Evolutionary conservation across 495 filamentous ascomycete genomes (phyloP), one percentile per base, ranked within the genome.

Genomic region (Xylaria telfairii): DNA sequence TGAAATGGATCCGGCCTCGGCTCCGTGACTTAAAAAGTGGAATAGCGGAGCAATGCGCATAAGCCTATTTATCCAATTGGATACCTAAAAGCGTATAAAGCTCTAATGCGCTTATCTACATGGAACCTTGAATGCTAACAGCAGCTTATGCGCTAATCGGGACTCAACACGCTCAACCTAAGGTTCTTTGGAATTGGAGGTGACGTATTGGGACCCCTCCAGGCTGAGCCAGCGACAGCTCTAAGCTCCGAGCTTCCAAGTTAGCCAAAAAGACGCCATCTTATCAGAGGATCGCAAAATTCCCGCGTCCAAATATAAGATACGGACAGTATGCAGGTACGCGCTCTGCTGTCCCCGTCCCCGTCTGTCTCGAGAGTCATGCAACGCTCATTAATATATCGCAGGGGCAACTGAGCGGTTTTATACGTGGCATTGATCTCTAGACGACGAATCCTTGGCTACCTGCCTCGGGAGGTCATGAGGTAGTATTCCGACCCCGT

Each of bases 261-360:
- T 24, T 66, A 56, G 51, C 34, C 28, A 44, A 32, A 60, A 68
- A 68, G 65, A 46, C 65, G 65, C 65, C 65, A 68, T 68, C 39
- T 37, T 30, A 53, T 34, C 53, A 60, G 4, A 34, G 39, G 19
- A 68, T 68, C 65, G 53, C 65, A 57, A 68, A 60, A 68, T 68
- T 47, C 30, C 51, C 65, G 51, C 59, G 41, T 41, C 13, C 26
- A 47, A 26, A 26, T 32, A 10, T 30, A 57, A 10, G 19, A 57
- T 19, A 21, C 15, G 3, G 2, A 32, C n/a, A 57, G 1, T 34
- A 57, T 57, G 30, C 54, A 57, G 54, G 30, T 57, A 34, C 4
- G 4, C 17, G 13, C 30, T 32, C 30, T 57, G 28, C 28, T 56
- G 24, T n/a, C 17, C 19, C 30, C 17, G 9, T 59, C 9, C 30